These are phyloP conservation scores for Cryptococcus sp. DNA, from an alignment of 1,284 basidiomycete species.

Conservation along the genomic window DNA sequence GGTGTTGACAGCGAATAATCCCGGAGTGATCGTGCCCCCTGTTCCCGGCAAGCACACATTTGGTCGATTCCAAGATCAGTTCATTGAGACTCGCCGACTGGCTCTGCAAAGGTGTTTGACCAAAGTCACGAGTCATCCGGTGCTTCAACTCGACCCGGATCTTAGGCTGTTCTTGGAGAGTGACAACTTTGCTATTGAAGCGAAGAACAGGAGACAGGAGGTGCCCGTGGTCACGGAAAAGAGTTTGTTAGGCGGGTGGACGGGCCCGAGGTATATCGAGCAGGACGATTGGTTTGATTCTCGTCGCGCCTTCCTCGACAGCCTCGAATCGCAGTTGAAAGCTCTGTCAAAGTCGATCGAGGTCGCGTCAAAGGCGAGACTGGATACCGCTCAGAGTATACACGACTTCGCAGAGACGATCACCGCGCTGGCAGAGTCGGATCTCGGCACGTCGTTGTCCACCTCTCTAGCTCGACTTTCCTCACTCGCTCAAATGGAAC, in stretches of 20 bases:
- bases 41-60: conserved; percentile 94
- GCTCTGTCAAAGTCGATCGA: conserved; percentile 84
- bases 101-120: conserved; percentile 86
- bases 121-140: conserved; percentile 84
- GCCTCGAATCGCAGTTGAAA: conserved; percentile 84
- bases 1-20: conserved; percentile 84
- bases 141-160: conserved; percentile 79
- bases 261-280: conserved; percentile 85
- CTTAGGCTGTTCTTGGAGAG: conserved; percentile 84
- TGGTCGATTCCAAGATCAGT: conserved; percentile 81
- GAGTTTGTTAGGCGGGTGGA: conserved; percentile 74
- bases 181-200: conserved; percentile 79
- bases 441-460: conserved; percentile 72
- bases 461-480: conserved; percentile 67
- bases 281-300: conserved; percentile 97
- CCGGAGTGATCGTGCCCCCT: conserved; percentile 94
- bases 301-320: conserved; percentile 81
- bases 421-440: conserved; percentile 67
- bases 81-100: conserved; percentile 77
- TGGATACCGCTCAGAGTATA: conserved; percentile 67
- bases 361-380: conserved; percentile 73
- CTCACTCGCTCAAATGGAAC: conserved; percentile 69
- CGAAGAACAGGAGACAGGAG: conserved; percentile 53
- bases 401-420: conserved; percentile 73
- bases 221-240: conserved; percentile 13